phyloP scores from a whole-genome alignment of 2,329 filamentous ascomycete genomes.

The Hymenoscyphus repandus region DNA sequence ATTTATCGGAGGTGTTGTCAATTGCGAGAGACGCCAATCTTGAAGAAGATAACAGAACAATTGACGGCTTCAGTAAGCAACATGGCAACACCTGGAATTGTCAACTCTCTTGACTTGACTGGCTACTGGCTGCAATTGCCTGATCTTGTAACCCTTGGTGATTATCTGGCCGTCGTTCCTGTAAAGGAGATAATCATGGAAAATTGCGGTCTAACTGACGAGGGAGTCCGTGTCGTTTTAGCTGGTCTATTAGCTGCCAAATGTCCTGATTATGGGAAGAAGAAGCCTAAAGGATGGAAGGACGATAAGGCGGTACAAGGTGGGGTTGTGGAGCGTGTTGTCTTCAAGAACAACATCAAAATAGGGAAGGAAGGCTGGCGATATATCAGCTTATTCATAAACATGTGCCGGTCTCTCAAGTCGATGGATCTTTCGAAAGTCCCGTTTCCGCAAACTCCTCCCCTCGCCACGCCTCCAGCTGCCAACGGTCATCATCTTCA shows the following conservation, averaged over 20 bases:
- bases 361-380: constrained; percentile 86
- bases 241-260: constrained; percentile 80
- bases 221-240: constrained; percentile 79
- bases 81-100: constrained; percentile 62
- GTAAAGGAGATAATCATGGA: constrained; percentile 82
- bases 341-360: constrained; percentile 82
- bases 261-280: constrained; percentile 46
- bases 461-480: constrained; percentile 9
- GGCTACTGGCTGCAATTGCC: constrained; percentile 78
- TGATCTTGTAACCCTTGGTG: constrained; percentile 82
- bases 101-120: constrained; percentile 77
- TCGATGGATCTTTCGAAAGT: constrained; percentile 83
- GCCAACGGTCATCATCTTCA: constrained; percentile 17
- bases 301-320: constrained; percentile 34
- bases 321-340: constrained; percentile 80
- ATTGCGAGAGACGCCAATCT: constrained; percentile 82
- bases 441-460: constrained; percentile 55
- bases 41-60: constrained; percentile 89
- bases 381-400: constrained; percentile 81
- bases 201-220: constrained; percentile 80
- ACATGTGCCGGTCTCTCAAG: constrained; percentile 83
- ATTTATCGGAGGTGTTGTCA: constrained; percentile 96
- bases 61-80: constrained; percentile 65
- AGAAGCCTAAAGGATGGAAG: constrained; percentile 15
- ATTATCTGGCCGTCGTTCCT: constrained; percentile 91